Evolutionary conservation across 176 grass and related monocot species (phyloP).

Genomic region (Saccharum officinarum): DNA sequence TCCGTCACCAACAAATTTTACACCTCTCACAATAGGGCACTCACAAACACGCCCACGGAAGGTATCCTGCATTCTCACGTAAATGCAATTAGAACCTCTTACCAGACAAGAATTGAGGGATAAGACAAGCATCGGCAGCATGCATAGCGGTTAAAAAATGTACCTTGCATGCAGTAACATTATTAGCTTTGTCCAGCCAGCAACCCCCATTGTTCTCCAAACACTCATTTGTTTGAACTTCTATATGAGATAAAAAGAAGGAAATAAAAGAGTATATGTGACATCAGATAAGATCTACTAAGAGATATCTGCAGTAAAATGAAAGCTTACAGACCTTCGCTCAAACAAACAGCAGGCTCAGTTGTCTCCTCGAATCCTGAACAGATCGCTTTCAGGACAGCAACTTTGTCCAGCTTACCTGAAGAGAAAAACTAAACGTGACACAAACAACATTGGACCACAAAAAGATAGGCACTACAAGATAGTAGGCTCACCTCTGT

Average conservation of each 20-base stretch:
- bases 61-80: conserved; percentile 61
- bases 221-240: conserved; percentile 95
- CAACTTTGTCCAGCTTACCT: conserved; percentile 91
- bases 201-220: conserved; percentile 95
- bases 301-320: conserved; percentile 17
- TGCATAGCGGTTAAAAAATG: conserved; percentile 18
- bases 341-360: conserved; percentile 79
- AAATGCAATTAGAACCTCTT: conserved; percentile 18
- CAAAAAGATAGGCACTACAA: conserved; percentile 17
- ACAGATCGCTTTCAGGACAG: conserved; percentile 88
- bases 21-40: conserved; percentile 76
- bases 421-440: conserved; percentile 28
- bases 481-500: conserved; percentile 60
- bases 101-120: conserved; percentile 24
- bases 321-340: conserved; percentile 52
- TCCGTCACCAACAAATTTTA: conserved; percentile 88
- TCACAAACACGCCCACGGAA: conserved; percentile 94
- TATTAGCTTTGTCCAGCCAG: conserved; percentile 67
- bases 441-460: conserved; percentile 33
- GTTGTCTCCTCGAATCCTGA: conserved; percentile 93
- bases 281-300: conserved; percentile 29
- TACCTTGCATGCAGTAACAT: conserved; percentile 89
- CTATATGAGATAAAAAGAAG: conserved; percentile 41
- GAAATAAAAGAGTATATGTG: conserved; percentile 13
- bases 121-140: conserved; percentile 4